Evolutionary conservation across 768 basidiomycete genomes (phyloP).

Genomic region (Psilocybe azurescens): DNA sequence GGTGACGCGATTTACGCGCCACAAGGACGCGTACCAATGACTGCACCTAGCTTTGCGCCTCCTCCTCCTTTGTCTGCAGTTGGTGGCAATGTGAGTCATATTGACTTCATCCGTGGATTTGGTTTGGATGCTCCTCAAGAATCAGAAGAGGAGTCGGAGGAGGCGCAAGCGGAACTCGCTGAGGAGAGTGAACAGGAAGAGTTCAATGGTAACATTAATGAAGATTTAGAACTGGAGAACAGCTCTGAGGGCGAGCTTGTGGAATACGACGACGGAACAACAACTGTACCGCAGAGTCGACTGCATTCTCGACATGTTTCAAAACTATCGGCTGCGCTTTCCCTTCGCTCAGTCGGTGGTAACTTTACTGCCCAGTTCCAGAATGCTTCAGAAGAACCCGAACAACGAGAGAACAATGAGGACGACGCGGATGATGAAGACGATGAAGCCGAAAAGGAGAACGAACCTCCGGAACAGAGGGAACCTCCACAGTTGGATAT

Average conservation of each 20-base stretch:
- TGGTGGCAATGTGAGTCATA: conserved; percentile 53
- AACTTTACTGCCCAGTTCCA: conserved; percentile 42
- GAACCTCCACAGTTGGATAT: conserved; percentile 14
- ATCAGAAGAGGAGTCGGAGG: conserved; percentile 64
- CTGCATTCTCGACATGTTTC: conserved; percentile 76
- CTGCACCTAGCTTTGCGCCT: conserved; percentile 50
- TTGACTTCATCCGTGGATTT: conserved; percentile 82
- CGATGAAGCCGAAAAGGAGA: conserved; percentile 31
- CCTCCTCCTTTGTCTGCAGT: conserved; percentile 49
- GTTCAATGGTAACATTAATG: conserved; percentile 31
- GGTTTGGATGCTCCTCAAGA: conserved; percentile 82
- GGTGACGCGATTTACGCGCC: conserved; percentile 50
- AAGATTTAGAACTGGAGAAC: conserved; percentile 44
- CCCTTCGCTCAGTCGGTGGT: conserved; percentile 66
- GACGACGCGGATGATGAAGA: conserved; percentile 42
- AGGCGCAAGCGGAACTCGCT: conserved; percentile 40
- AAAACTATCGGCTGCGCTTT: conserved; percentile 68
- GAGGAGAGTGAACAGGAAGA: conserved; percentile 41
- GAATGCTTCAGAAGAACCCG: conserved; percentile 27
- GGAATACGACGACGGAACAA: conserved; percentile 35
- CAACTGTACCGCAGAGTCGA: conserved; percentile 54
- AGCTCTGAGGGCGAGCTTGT: conserved; percentile 34
- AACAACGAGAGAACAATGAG: conserved; percentile 41
- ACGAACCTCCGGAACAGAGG: conserved; percentile 21
- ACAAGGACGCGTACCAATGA: conserved; percentile 57